These are phyloP conservation scores for Cladophialophora bantiana DNA, from an alignment of 2,329 filamentous ascomycete species.

Conservation along the genomic window DNA sequence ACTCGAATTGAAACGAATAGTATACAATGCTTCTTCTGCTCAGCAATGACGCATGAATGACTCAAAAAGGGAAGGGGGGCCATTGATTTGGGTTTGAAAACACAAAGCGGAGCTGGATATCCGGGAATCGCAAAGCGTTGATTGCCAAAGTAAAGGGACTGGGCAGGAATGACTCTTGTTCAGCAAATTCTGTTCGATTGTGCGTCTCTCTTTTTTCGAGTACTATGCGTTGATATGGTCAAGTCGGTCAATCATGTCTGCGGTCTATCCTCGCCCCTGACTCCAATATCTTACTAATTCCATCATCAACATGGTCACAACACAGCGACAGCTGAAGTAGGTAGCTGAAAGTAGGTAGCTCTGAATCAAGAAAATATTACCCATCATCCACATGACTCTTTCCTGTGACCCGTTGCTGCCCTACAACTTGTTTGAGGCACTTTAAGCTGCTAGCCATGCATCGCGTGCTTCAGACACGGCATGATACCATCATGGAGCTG, in stretches of 20 bases:
- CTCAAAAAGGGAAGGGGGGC: slow-evolving; percentile 21
- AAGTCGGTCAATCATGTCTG: slow-evolving; percentile 8
- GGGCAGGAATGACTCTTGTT: slow-evolving; percentile 3
- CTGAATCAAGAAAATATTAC: slow-evolving; percentile 16
- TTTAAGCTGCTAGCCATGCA: background rate
- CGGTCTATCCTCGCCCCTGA: slow-evolving; percentile 5
- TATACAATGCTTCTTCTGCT: slow-evolving; percentile 33
- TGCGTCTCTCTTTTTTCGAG: slow-evolving; percentile 12
- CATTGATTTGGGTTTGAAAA: slow-evolving; percentile 20
- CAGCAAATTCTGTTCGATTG: background rate
- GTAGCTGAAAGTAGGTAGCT: slow-evolving; percentile 25
- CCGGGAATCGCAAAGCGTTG: slow-evolving; percentile 16
- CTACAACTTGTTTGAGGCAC: background rate
- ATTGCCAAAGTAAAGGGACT: slow-evolving; percentile 5
- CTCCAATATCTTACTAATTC: background rate
- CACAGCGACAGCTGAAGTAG: slow-evolving; percentile 12
- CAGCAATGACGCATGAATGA: slow-evolving; percentile 22
- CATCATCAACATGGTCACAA: slow-evolving; percentile 3
- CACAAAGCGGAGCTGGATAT: slow-evolving; percentile 18
- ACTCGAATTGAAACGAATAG: slow-evolving; percentile 35
- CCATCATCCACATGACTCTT: background rate
- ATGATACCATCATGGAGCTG: background rate
- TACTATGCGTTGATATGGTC: slow-evolving; percentile 12
- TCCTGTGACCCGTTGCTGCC: background rate
- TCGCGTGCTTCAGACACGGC: slow-evolving; percentile 3